A percentile compares a stretch with the other conserved stretches of the same genome.
phyloP scores from a whole-genome alignment of 768 basidiomycete genomes.

The Amylocystis lapponica region DNA sequence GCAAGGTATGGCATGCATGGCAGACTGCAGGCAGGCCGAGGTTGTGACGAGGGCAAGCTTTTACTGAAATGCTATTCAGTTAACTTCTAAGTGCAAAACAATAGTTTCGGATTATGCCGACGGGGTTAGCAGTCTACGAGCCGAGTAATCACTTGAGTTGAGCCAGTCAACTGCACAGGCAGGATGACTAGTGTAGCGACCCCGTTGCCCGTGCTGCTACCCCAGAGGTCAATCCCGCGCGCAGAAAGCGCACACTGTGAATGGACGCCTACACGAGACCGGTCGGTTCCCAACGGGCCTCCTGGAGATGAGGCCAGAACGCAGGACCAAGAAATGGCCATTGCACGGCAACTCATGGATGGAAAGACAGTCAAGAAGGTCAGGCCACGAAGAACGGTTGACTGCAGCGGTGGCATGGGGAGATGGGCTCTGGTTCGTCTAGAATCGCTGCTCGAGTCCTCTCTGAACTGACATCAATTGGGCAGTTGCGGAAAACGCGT shows the following conservation, averaged over 20 bases:
- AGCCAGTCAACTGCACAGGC: not conserved
- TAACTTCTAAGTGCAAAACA: too few species aligned
- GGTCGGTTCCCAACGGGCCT: constrained; percentile 68
- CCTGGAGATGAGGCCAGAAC: constrained; percentile 73
- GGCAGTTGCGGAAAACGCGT: constrained; percentile 68
- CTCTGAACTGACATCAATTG: too few species aligned
- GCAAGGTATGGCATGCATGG: too few species aligned
- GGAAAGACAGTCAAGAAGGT: constrained; percentile 88
- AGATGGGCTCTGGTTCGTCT: constrained; percentile 81
- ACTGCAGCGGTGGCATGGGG: constrained; percentile 86
- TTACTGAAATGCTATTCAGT: too few species aligned
- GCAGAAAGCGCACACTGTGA: constrained; percentile 40
- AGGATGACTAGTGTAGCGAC: constrained; percentile 1
- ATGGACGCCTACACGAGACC: constrained; percentile 74
- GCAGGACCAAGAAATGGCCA: constrained; percentile 75
- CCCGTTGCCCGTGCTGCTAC: constrained; percentile 51
- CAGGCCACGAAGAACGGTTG: constrained; percentile 88
- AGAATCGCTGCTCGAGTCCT: too few species aligned
- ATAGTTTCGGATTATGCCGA: not conserved
- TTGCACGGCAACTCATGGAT: constrained; percentile 64
- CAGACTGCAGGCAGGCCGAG: too few species aligned
- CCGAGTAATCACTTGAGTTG: too few species aligned
- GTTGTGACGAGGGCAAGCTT: too few species aligned
- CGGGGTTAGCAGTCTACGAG: not conserved
- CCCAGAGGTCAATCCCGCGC: constrained; percentile 33